These are phyloP conservation scores for Tilletia setariae DNA, from an alignment of 1,284 basidiomycete species.

Conservation along the genomic window DNA sequence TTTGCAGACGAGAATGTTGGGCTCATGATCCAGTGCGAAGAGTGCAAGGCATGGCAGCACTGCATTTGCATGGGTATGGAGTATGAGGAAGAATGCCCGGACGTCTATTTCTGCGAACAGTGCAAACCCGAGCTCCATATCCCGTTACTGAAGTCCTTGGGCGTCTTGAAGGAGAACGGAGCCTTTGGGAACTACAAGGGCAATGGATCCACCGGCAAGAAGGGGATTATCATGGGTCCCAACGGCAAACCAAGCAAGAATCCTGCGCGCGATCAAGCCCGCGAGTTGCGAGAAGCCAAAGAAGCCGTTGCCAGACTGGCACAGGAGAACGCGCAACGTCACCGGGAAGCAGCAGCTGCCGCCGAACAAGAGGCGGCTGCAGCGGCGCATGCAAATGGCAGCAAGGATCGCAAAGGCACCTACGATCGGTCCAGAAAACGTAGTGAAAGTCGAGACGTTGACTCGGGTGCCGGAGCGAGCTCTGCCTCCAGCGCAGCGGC, in stretches of 20 bases:
- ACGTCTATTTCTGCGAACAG: constrained; percentile 79
- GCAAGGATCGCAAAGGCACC: background rate
- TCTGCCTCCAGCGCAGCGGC: background rate
- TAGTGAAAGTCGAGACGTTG: constrained; percentile 6
- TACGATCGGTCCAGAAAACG: constrained; percentile 3
- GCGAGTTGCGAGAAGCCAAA: constrained; percentile 49
- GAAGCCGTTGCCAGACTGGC: constrained; percentile 47
- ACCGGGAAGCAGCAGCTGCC: constrained; percentile 32
- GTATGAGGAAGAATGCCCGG: constrained; percentile 67
- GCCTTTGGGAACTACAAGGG: constrained; percentile 8
- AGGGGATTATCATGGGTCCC: constrained; percentile 29
- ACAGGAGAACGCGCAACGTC: constrained; percentile 44
- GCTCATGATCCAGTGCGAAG: constrained; percentile 98
- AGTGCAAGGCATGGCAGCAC: constrained; percentile 97
- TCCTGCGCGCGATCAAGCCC: constrained; percentile 25
- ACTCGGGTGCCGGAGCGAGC: background rate
- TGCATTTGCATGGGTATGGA: constrained; percentile 92
- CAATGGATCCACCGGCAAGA: constrained; percentile 26
- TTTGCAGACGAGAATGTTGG: constrained; percentile 60
- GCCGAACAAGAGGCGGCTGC: constrained; percentile 4
- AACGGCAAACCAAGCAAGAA: constrained; percentile 27
- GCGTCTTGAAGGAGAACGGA: constrained; percentile 30
- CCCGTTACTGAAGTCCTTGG: constrained; percentile 46
- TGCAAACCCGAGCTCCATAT: constrained; percentile 82
- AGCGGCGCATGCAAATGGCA: background rate